A percentile compares a stretch with the other conserved stretches of the same genome.
Evolutionary conservation across 2,329 filamentous ascomycete genomes (phyloP).

Genomic region (Fusarium falciforme): DNA sequence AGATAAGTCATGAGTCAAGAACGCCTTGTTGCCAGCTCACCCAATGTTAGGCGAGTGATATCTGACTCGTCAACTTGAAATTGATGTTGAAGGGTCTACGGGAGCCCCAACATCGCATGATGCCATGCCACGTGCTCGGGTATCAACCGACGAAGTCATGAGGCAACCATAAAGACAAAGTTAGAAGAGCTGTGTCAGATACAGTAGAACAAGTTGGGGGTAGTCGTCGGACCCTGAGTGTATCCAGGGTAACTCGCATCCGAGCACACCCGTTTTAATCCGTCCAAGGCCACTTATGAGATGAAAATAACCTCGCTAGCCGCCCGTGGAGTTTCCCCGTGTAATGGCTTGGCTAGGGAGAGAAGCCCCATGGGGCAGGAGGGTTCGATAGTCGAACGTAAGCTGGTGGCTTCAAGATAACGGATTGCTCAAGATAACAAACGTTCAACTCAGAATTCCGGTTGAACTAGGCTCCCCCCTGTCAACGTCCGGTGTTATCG

Average conservation of each 20-base stretch:
- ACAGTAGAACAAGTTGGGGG: not conserved
- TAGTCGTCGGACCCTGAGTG: not conserved
- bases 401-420: not conserved
- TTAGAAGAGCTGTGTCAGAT: not conserved
- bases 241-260: not conserved
- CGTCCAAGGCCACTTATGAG: not conserved
- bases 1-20: not conserved
- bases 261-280: not conserved
- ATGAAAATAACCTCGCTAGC: not conserved
- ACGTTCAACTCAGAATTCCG: not conserved
- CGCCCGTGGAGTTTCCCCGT: not conserved
- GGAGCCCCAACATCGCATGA: not conserved
- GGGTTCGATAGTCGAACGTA: not conserved
- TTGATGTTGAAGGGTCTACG: not conserved
- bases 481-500: not conserved
- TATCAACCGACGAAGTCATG: not conserved
- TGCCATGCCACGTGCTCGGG: not conserved
- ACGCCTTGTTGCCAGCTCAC: not conserved
- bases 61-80: not conserved
- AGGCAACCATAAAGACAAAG: not conserved
- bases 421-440: not conserved
- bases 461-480: not conserved
- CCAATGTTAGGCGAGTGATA: not conserved
- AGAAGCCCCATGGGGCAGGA: not conserved
- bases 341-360: not conserved